A percentile compares a stretch with the other conserved stretches of the same genome.
Conservation (phyloP, 73 alveolate genomes). For the Paramecium biaurelia region DNA sequence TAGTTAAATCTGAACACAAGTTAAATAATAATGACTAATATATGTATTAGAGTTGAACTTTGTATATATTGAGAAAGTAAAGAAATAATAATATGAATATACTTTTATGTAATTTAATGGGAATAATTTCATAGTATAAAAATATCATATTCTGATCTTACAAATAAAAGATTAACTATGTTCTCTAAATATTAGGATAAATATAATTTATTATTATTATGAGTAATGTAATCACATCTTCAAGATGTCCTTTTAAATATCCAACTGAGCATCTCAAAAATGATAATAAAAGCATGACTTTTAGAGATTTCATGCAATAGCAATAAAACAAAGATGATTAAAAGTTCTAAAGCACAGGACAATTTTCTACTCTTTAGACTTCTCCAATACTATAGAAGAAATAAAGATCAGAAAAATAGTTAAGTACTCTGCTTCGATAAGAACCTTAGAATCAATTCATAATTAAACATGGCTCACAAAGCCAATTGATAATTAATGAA, state of each 20-base stretch:
- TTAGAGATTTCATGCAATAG: neutral
- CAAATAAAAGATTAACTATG: neutral
- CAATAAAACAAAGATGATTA: neutral
- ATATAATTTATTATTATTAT: neutral
- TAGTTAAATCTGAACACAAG: no score
- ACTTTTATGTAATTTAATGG: neutral
- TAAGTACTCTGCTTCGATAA: neutral
- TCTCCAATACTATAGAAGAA: neutral
- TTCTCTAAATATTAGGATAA: neutral
- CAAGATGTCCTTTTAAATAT: neutral
- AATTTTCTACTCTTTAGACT: neutral
- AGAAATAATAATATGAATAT: neutral
- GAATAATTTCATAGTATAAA: neutral
- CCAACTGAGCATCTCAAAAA: neutral
- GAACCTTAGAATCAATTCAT: neutral
- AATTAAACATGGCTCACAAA: neutral
- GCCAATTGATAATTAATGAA: neutral
- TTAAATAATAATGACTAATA: no score
- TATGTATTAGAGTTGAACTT: neutral
- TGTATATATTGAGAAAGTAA: neutral
- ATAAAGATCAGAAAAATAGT: conserved; percentile 3
- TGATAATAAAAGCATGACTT: neutral
- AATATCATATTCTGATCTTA: neutral
- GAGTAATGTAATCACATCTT: neutral
- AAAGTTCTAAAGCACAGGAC: neutral